These are phyloP conservation scores for Leucocoprinus birnbaumii DNA, from an alignment of 768 basidiomycete genomes.

Conservation along the genomic window DNA sequence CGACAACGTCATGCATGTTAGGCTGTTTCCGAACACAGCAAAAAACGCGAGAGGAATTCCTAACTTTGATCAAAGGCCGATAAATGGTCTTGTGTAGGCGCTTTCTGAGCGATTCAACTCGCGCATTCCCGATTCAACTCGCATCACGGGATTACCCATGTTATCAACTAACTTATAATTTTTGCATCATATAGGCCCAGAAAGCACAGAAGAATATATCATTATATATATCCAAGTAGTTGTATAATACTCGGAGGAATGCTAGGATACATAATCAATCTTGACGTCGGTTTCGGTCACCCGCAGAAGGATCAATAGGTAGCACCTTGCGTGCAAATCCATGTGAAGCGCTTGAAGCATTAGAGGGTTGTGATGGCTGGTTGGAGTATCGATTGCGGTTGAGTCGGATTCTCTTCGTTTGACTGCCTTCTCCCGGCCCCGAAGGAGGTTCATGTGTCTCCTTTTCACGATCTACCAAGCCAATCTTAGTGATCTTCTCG, in stretches of 20 bases:
- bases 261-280: constrained; percentile 35
- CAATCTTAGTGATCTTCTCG: background rate
- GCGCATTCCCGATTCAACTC: background rate
- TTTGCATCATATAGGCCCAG: constrained; percentile 4
- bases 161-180: constrained; percentile 9
- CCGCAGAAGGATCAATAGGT: constrained; percentile 59
- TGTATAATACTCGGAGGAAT: constrained; percentile 14
- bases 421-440: constrained; percentile 32
- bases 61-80: constrained; percentile 71
- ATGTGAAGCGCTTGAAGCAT: constrained; percentile 23
- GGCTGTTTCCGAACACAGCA: constrained; percentile 98
- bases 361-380: constrained; percentile 8
- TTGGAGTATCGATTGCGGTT: constrained; percentile 48
- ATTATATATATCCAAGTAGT: constrained; percentile 12
- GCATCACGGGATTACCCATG: constrained; percentile 4
- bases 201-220: constrained; percentile 8
- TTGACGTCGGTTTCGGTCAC: constrained; percentile 58
- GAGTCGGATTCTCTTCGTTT: constrained; percentile 57
- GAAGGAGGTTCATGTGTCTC: constrained; percentile 37
- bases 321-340: constrained; percentile 57
- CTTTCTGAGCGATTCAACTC: constrained; percentile 27
- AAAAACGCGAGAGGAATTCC: constrained; percentile 97
- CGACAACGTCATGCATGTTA: constrained; percentile 96
- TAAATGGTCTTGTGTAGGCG: constrained; percentile 19
- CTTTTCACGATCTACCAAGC: constrained; percentile 58